Base-by-base conservation (phyloP, 495 filamentous ascomycete genomes). In the Beverwykella pulmonaria region DNA sequence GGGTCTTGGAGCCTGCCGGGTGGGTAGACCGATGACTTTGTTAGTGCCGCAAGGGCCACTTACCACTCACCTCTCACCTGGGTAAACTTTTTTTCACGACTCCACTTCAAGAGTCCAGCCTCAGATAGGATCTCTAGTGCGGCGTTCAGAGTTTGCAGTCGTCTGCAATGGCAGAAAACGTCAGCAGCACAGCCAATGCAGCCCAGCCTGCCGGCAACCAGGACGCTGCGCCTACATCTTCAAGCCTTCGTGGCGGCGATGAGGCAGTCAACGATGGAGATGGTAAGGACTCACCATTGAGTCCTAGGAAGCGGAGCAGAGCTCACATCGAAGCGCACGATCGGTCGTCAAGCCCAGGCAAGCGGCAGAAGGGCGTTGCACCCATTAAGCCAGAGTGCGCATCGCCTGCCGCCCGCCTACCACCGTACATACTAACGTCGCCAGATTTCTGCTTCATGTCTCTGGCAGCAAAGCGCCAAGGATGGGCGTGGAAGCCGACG, bases 351-450 rank as follows among this genome's bases (percentile, higher is more conserved):
- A 50, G 48, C 25, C 48, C 48, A 15, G 25, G 7, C 12, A 69
- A 84, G 79, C 75, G 82, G 67, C 59, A 80, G 47, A 84, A 85
- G 72, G 93, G 93, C 30, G 82, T 93, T 63, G 92, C 92, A 32
- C 84, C 87, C 1, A 88, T 98, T 72, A 97, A 96, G 76, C 71
- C 84, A 62, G 93, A 97, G 90, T 97, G 77, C 75, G 85, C 77
- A 54, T 30, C 2, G 8, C 14, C 27, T 34, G 47, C 30, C n/a
- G 12, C 39, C 41, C 46, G 64, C 20, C 67, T 10, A 32, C 25
- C 48, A 63, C 66, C 49, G 53, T 3, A 1, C 36, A 6, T 27
- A 47, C 65, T 63, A 20, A 29, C 50, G 49, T 48, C n/a, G 9
- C 19, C 25, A 68, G 65, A 30, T 67, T 59, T 36, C 44, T 71